Evolutionary conservation across 176 grass and related monocot species (phyloP).

Genomic region (Dendrocalamus sinicus): DNA sequence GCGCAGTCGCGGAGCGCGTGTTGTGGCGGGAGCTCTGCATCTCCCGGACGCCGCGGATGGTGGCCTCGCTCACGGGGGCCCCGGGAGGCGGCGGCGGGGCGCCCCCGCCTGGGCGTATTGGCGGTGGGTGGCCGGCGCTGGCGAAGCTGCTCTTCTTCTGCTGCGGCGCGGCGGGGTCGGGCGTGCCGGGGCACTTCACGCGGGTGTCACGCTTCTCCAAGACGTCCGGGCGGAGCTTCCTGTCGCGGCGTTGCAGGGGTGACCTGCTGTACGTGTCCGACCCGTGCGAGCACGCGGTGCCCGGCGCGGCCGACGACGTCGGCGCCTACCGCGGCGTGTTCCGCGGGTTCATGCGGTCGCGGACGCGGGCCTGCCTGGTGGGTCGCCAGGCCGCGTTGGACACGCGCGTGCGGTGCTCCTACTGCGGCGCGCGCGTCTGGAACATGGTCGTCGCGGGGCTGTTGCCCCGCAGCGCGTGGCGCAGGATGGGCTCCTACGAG

Average conservation of each 20-base stretch:
- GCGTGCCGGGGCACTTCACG: conserved; percentile 57
- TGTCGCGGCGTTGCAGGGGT: conserved; percentile 61
- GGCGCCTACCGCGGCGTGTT: conserved; percentile 88
- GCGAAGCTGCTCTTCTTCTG: conserved; percentile 87
- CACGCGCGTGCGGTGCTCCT: conserved; percentile 63
- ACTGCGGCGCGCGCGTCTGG: conserved; percentile 84
- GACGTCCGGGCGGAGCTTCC: conserved; percentile 83
- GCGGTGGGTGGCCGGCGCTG: conserved; percentile 83
- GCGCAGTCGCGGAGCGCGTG: conserved; percentile 78
- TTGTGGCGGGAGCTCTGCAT: conserved; percentile 89
- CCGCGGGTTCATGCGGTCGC: conserved; percentile 71
- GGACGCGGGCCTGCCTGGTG: conserved; percentile 66
- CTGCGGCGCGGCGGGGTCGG: conserved; percentile 45
- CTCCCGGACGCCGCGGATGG: conserved; percentile 71
- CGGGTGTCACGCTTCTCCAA: conserved; percentile 77
- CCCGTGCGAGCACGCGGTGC: conserved; percentile 74
- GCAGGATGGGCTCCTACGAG: conserved; percentile 59
- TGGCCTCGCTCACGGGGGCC: conserved; percentile 36
- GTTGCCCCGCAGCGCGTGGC: conserved; percentile 64
- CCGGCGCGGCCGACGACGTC: conserved; percentile 43
- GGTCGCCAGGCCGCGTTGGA: conserved; percentile 60
- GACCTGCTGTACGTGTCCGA: conserved; percentile 81
- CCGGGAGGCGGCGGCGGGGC: background rate
- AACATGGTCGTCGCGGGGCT: conserved; percentile 74
- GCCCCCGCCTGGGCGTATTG: conserved; percentile 36